Evolutionary conservation across 345 rosid species (phyloP), one percentile per base, ranked within the genome.

Genomic region (Litchi chinensis): DNA sequence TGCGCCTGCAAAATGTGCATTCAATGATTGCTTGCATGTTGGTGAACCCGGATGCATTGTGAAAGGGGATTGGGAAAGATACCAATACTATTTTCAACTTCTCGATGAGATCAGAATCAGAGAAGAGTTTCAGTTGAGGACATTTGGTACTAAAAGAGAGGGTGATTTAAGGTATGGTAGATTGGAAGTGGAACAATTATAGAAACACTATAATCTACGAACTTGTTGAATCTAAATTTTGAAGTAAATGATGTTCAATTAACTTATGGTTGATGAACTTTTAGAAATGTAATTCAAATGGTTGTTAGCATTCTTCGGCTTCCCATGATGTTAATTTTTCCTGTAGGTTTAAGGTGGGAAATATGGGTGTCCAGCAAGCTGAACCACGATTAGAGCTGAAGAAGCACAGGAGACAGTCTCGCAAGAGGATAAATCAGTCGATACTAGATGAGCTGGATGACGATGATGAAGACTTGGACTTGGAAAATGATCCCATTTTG

Each of bases 21-120:
- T 95, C 91, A 91, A 82, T 77, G 80, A 95, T 67, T 95, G 99
- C 83, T 87, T 93, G 83, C 99, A 93, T 81, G 75, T 90, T 32
- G 98, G 98, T 6, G 98, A 93, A 70, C 97, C 92, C 56, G 98
- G 98, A 24, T 95, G 99, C 80, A 68, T 90, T 22, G 91, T 95
- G 77, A 85, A 86, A 77, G 90, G 89, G 64, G 93, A 90, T 67
- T 92, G 97, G 93, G 99, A 95, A 82, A 93, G 99, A 82, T 92
- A 89, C 82, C 84, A 91, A 32, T 89, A 85, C 82, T 93, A 93
- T 80, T 85, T 91, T 46, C 96, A 93, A 76, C 93, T 95, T 48
- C 89, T 95, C 48, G 97, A 93, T 80, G 99, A 93, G 84, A 92
- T 95, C 82, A 89, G 84, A 85, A 85, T 89, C 88, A 89, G 98